Conservation (phyloP, 305 asterid genomes). For the Petunia hybrid region DNA sequence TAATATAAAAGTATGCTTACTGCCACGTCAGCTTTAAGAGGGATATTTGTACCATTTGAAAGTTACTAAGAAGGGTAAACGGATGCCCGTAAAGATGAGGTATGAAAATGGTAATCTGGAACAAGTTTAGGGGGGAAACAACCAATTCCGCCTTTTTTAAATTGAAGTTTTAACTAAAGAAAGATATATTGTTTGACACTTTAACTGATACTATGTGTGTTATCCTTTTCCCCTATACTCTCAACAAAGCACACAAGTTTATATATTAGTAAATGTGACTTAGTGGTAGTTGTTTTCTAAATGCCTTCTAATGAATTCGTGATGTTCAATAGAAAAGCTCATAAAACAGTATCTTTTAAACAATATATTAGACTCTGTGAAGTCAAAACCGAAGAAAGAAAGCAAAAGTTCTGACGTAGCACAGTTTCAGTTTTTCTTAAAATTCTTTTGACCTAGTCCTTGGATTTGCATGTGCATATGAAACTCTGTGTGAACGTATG, state of each 20-base stretch:
- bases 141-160: too few species aligned
- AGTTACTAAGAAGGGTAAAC: too few species aligned
- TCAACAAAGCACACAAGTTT: background rate
- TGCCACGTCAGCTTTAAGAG: too few species aligned
- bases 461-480: conserved; percentile 13
- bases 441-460: conserved; percentile 3
- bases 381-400: background rate
- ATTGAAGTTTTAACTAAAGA: too few species aligned
- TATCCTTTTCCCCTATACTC: too few species aligned
- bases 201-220: too few species aligned
- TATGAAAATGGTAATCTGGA: too few species aligned
- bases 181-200: too few species aligned
- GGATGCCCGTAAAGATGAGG: too few species aligned
- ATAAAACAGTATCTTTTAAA: background rate
- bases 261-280: background rate
- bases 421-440: background rate
- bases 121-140: too few species aligned
- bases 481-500: background rate
- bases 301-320: background rate
- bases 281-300: background rate
- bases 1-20: too few species aligned
- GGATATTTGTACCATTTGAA: too few species aligned
- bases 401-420: background rate
- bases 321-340: background rate
- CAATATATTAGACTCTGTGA: background rate